Evolutionary conservation across 768 basidiomycete genomes (phyloP).

Genomic region (Filobasidium floriforme): DNA sequence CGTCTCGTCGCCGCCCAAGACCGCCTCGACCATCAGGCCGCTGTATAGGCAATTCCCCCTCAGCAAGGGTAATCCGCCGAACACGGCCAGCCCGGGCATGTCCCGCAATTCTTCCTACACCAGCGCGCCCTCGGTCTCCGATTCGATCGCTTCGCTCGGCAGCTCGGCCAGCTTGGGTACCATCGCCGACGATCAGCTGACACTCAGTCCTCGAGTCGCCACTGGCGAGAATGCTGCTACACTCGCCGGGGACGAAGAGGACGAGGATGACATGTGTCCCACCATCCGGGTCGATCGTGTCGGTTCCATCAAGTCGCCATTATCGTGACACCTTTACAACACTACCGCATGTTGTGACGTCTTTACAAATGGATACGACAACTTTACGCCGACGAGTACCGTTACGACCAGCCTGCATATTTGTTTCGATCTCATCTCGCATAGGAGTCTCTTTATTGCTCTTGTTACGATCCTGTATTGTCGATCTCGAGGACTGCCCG

Average conservation of each 20-base stretch:
- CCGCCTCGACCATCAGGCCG: neutral
- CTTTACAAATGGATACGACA: no score
- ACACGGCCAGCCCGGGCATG: neutral
- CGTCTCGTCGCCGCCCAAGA: neutral
- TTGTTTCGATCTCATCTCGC: no score
- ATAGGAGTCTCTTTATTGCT: no score
- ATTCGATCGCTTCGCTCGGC: neutral
- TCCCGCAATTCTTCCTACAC: neutral
- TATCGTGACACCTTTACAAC: neutral
- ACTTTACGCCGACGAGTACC: no score
- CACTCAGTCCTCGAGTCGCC: neutral
- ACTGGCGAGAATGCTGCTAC: neutral
- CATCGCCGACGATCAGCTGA: neutral
- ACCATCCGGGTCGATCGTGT: neutral
- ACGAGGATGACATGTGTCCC: neutral
- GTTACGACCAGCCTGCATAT: no score
- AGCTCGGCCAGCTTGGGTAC: neutral
- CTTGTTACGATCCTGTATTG: no score
- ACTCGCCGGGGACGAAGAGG: neutral
- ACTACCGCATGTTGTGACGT: no score
- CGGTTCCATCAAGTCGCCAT: neutral
- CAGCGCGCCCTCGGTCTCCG: neutral
- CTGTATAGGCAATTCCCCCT: neutral
- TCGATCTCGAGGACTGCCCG: no score
- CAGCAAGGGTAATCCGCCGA: neutral